Percentiles rank a stretch among this genome's conserved stretches.
These are phyloP conservation scores for Penicillium ochrochloron DNA, from an alignment of 495 filamentous ascomycete species.

Conservation along the genomic window DNA sequence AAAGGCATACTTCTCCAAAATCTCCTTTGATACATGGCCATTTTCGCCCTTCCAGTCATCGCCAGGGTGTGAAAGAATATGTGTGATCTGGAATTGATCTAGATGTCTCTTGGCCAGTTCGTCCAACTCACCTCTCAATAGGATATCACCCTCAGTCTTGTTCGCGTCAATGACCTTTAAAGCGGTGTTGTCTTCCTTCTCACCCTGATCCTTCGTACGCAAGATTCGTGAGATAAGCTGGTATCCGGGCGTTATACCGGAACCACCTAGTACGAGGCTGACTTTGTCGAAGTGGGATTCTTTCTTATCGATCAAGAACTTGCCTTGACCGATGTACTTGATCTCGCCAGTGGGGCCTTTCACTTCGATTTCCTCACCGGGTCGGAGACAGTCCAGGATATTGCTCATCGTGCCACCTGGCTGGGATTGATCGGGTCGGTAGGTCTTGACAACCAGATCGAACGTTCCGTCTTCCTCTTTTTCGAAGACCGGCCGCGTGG, in stretches of 20 bases:
- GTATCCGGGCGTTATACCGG: slow-evolving; percentile 6
- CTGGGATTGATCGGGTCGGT: not conserved
- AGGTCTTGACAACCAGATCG: slow-evolving; percentile 5
- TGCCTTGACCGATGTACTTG: not conserved
- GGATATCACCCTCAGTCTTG: slow-evolving; percentile 4
- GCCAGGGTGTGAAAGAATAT: not conserved
- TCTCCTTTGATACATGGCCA: slow-evolving; percentile 5
- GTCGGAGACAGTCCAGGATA: slow-evolving; percentile 3
- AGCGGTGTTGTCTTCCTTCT: slow-evolving; percentile 2
- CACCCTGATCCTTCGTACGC: slow-evolving; percentile 1
- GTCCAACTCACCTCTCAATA: not conserved
- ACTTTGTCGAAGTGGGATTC: slow-evolving; percentile 6
- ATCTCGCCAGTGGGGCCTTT: slow-evolving; percentile 1
- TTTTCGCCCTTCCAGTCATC: slow-evolving; percentile 5
- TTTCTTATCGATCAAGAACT: slow-evolving; percentile 1
- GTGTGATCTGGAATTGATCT: slow-evolving; percentile 6
- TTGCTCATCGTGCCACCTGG: slow-evolving; percentile 7
- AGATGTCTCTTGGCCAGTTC: not conserved
- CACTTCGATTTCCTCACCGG: slow-evolving; percentile 1
- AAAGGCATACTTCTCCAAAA: not conserved
- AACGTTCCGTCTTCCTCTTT: slow-evolving; percentile 9
- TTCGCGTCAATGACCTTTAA: not conserved
- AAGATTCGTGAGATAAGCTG: slow-evolving; percentile 7
- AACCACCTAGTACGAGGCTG: not conserved
- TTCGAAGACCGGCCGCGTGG: not conserved